Evolutionary conservation across 805 yeast species (phyloP), one percentile per base, ranked within the genome.

Genomic region (Ogataea kodamae): DNA sequence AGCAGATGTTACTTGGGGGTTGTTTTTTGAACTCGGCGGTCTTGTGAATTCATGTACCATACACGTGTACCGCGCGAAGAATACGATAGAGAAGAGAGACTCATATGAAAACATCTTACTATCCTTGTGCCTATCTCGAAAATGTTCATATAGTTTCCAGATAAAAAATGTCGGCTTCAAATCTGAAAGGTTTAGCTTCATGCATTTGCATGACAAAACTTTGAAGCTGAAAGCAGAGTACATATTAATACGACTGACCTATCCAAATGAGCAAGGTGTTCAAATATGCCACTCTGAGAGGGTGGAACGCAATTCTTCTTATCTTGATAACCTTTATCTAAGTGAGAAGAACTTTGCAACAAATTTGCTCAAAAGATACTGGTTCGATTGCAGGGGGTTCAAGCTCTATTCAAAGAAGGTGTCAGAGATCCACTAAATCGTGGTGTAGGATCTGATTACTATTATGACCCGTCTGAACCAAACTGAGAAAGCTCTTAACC

Each of bases 41-140:
- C 30, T 42, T 37, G 43, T 35, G 23, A 26, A 18, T 14, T n/a
- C 23, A 62, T 28, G 56, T 80, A 1, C 40, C 64, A 5, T 59
- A 77, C 1, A n/a, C n/a, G 63, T 28, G 56, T 80, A 1, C 40
- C 64, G 5, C 59, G 77, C 1, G 95, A 85, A 49, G 89, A 81
- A 45, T 80, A 56, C 52, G 87, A 95, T 0, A 60, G 86, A 23
- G 95, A 85, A 95, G 0, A 60, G 86, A 23, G 95, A 85, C 55
- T 82, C 92, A 1, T 80, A 80, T 51, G 94, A 85, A 50, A 85
- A 85, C 54, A 71, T 84, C 5, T 40, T 82, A 3, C 82, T 75
- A 54, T 74, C 81, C 43, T 44, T 81, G 2, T 64, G 72, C 21
- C 59, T 76, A 32, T 83, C 67, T 50, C 54, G 68, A 18, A 76